These are phyloP conservation scores for Nissolia schottii DNA, from an alignment of 306 rosid genomes.

Conservation along the genomic window DNA sequence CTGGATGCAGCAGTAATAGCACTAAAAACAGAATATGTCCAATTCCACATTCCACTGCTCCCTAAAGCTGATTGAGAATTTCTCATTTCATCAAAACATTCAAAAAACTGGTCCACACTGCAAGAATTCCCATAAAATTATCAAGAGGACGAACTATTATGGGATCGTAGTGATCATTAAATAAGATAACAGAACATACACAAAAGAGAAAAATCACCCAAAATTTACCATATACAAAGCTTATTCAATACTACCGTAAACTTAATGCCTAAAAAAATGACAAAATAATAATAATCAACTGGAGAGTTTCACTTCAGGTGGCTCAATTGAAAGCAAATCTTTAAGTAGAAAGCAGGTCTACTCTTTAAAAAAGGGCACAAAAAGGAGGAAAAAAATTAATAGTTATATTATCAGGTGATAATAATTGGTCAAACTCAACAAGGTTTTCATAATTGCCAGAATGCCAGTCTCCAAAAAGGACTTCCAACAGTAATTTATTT, in stretches of 20 bases:
- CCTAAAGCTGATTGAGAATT: slow-evolving; percentile 84
- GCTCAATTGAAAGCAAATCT: not conserved
- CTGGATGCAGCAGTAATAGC: slow-evolving; percentile 95
- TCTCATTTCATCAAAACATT: slow-evolving; percentile 95
- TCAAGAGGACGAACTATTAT: slow-evolving; percentile 15
- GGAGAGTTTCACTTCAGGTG: not conserved
- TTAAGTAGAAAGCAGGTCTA: not conserved
- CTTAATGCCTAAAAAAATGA: not conserved
- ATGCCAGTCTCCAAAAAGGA: slow-evolving; percentile 1
- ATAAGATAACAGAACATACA: slow-evolving; percentile 1
- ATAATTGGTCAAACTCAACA: slow-evolving; percentile 5
- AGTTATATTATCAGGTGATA: slow-evolving; percentile 1
- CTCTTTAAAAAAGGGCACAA: slow-evolving; percentile 8
- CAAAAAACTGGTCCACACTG: slow-evolving; percentile 98
- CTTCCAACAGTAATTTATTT: not conserved
- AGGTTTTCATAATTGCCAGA: not conserved
- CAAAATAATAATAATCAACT: not conserved
- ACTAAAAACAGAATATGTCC: slow-evolving; percentile 89
- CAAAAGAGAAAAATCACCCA: not conserved
- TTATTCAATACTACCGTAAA: not conserved
- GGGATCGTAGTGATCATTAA: not conserved
- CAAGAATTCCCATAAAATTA: slow-evolving; percentile 34
- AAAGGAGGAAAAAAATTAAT: not conserved
- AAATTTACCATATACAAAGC: not conserved
- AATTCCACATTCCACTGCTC: slow-evolving; percentile 94